Evolutionary conservation across 306 rosid species (phyloP).

Genomic region (Lupinus albus): DNA sequence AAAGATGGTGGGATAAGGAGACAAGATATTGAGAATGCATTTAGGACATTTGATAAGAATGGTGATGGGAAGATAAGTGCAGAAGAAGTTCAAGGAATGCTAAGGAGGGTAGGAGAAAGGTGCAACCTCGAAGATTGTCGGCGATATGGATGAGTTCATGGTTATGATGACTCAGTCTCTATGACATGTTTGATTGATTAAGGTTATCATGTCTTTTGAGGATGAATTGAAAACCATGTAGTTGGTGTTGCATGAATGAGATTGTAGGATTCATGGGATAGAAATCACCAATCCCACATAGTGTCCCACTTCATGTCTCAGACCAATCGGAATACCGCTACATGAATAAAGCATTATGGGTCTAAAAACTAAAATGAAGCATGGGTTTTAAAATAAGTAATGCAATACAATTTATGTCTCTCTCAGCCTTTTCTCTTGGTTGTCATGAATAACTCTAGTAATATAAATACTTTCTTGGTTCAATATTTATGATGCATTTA

Average conservation of each 20-base stretch:
- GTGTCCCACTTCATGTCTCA: no score
- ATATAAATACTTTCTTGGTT: not conserved
- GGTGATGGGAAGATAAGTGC: slow-evolving; percentile 87
- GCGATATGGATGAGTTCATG: slow-evolving; percentile 73
- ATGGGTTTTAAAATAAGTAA: not conserved
- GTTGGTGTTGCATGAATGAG: not conserved
- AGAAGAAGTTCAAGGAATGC: slow-evolving; percentile 67
- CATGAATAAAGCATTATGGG: no score
- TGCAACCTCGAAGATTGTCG: slow-evolving; percentile 74
- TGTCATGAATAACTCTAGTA: not conserved
- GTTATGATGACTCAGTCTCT: slow-evolving; percentile 72
- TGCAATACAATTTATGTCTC: not conserved
- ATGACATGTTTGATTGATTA: slow-evolving; percentile 35
- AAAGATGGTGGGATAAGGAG: slow-evolving; percentile 66
- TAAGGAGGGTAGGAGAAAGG: slow-evolving; percentile 68
- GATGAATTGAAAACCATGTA: not conserved
- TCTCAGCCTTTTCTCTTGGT: not conserved
- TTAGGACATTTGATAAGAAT: slow-evolving; percentile 64
- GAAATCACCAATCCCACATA: no score
- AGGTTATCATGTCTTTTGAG: slow-evolving; percentile 22
- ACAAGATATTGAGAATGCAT: slow-evolving; percentile 64
- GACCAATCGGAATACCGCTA: no score
- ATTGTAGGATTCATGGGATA: not conserved
- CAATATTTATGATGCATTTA: not conserved
- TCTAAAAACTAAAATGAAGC: not conserved